Base-by-base conservation (phyloP, 306 rosid species). In the Acacia crassicarpa region DNA sequence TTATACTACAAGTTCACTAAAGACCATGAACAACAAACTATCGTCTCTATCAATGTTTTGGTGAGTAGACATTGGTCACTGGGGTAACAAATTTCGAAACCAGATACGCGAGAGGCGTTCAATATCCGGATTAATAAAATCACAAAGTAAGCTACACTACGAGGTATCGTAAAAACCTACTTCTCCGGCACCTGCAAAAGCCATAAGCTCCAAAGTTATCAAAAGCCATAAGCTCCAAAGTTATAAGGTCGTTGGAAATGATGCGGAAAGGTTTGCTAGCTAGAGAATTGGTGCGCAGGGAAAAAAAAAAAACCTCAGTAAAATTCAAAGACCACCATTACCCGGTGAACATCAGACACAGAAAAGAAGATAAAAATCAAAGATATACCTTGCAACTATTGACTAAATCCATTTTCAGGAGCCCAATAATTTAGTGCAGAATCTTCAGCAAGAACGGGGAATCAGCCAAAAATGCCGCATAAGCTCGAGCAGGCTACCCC, bases 321-420 rank as follows among this genome's bases (percentile, higher is more conserved):
- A 22, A 20, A 20, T 43, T 76, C 38, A 62, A 23, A 56, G 30
- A 17, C 44, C 73, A 2, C 8, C 73, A 27, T 25, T 22, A 11
- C 22, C 20, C 43, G 17, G 72, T 16, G 6, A 44, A 27, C 19
- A 25, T 2, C 27, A 14, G 49, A 62, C 9, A 58, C 68, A 16
- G 30, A 58, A 58, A 14, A 19, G 11, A 49, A 58, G 16, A 58
- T 6, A 54, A 45, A 80, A 49, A 0, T 8, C 35, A 80, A 33
- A 17, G 41, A 25, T 41, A 83, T 90, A 94, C 97, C 98, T 94
- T 88, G 85, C 97, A 92, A 84, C 84, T 92, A 72, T 93, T 82
- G 41, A 86, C 89, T 87, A 88, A 85, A 88, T 94, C 98, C 98
- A 94, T 94, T 72, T 58, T 51, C 49, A 33, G 27, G 71, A 59